These are phyloP conservation scores for Allomyces javanicus DNA, from an alignment of 192 early-diverging fungal species.

Conservation along the genomic window DNA sequence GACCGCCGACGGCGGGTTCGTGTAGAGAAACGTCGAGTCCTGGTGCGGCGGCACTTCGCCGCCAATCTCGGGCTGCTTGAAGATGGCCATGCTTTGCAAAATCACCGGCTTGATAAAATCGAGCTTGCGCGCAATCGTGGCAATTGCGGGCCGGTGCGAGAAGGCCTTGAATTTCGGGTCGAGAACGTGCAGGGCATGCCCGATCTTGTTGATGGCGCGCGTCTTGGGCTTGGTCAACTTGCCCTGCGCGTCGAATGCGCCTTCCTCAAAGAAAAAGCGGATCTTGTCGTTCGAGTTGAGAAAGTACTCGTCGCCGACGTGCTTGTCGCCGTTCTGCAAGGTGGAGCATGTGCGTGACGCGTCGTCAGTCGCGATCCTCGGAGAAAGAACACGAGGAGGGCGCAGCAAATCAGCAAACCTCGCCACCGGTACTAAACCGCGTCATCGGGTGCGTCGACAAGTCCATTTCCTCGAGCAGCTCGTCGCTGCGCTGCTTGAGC, in stretches of 20 bases:
- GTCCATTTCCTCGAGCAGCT: not conserved
- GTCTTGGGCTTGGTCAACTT: slow-evolving; percentile 37
- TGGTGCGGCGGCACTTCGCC: slow-evolving; percentile 66
- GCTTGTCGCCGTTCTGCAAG: slow-evolving; percentile 17
- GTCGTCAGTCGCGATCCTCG: too few relatives aligned
- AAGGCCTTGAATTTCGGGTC: slow-evolving; percentile 56
- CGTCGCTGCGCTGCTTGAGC: slow-evolving; percentile 1
- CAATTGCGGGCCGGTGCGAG: slow-evolving; percentile 29
- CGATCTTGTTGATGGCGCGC: slow-evolving; percentile 72
- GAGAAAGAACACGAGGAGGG: not conserved
- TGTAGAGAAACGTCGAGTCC: slow-evolving; percentile 83
- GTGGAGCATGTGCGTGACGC: not conserved
- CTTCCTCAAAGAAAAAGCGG: slow-evolving; percentile 75
- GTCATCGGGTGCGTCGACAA: not conserved
- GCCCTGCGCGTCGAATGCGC: slow-evolving; percentile 47
- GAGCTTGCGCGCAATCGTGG: slow-evolving; percentile 30
- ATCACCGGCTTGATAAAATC: slow-evolving; percentile 51
- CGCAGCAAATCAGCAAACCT: not conserved
- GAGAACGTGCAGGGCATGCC: slow-evolving; percentile 64
- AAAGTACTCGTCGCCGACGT: slow-evolving; percentile 79
- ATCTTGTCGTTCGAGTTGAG: slow-evolving; percentile 62
- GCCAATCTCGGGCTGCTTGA: slow-evolving; percentile 45
- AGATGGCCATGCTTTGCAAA: slow-evolving; percentile 85
- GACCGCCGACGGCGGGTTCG: slow-evolving; percentile 57
- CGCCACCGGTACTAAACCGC: not conserved